Evolutionary conservation across 2,329 filamentous ascomycete genomes (phyloP).

Genomic region (Colletotrichum falcatum): DNA sequence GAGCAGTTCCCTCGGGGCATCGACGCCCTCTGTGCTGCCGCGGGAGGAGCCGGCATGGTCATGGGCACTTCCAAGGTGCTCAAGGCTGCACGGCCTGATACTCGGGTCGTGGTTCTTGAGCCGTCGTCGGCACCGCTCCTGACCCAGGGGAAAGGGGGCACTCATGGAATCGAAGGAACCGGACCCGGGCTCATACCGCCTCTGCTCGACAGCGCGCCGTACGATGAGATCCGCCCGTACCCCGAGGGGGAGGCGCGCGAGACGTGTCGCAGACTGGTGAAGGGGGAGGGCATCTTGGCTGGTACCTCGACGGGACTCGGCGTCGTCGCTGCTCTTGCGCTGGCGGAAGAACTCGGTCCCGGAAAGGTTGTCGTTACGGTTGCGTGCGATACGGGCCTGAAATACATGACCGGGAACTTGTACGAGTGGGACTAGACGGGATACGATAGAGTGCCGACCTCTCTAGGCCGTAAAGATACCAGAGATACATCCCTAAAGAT

Average conservation of each 20-base stretch:
- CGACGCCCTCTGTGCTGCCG: slow-evolving; percentile 39
- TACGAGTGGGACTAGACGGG: neutral
- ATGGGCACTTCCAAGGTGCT: slow-evolving; percentile 33
- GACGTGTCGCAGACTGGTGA: slow-evolving; percentile 32
- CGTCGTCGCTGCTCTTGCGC: slow-evolving; percentile 2
- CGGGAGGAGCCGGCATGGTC: slow-evolving; percentile 38
- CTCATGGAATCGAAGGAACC: slow-evolving; percentile 28
- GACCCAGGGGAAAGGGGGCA: slow-evolving; percentile 5
- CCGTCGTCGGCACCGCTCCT: slow-evolving; percentile 15
- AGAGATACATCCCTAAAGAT: too few relatives aligned
- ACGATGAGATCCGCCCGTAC: slow-evolving; percentile 25
- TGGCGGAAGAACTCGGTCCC: slow-evolving; percentile 28
- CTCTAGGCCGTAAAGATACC: neutral
- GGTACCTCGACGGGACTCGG: slow-evolving; percentile 28
- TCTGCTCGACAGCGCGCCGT: slow-evolving; percentile 14
- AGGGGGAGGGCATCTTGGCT: slow-evolving; percentile 27
- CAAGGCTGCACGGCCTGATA: slow-evolving; percentile 1
- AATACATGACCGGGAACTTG: slow-evolving; percentile 24
- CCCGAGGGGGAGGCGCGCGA: slow-evolving; percentile 22
- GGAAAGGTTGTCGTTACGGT: slow-evolving; percentile 33
- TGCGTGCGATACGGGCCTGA: slow-evolving; percentile 33
- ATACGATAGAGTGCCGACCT: neutral
- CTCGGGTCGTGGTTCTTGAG: slow-evolving; percentile 26
- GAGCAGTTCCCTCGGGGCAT: slow-evolving; percentile 32
- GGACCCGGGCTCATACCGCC: slow-evolving; percentile 18